These are phyloP conservation scores for Daldinia vernicosa DNA, from an alignment of 495 filamentous ascomycete species.

Conservation along the genomic window DNA sequence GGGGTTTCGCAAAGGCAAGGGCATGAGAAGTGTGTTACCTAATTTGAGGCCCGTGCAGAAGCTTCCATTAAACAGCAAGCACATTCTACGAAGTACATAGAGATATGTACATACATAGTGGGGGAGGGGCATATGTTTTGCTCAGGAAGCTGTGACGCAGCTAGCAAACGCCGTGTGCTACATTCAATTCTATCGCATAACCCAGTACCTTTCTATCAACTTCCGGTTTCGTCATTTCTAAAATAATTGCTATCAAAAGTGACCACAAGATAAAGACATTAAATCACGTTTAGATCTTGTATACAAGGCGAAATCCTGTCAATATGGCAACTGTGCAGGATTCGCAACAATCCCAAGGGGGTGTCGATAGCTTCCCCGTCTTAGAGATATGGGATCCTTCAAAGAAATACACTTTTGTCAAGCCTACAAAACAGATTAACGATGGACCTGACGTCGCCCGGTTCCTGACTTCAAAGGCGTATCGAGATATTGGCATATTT, in stretches of 20 bases:
- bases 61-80: neutral
- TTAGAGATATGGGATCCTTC: conserved; percentile 49
- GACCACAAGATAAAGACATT: neutral
- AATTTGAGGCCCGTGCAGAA: neutral
- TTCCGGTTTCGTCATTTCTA: neutral
- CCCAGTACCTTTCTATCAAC: too few species aligned
- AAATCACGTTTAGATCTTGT: neutral
- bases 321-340: conserved; percentile 35
- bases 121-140: conserved; percentile 3
- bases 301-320: neutral
- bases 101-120: neutral
- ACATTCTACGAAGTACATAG: too few species aligned
- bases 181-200: neutral
- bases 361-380: conserved; percentile 33
- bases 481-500: conserved; percentile 85
- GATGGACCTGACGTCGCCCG: conserved; percentile 77
- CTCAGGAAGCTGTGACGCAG: neutral
- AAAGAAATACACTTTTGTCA: conserved; percentile 56
- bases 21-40: neutral
- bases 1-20: neutral
- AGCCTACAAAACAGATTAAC: conserved; percentile 80
- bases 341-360: conserved; percentile 19
- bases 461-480: conserved; percentile 82
- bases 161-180: neutral
- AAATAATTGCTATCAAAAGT: neutral